These are phyloP conservation scores for Canavalia ensiformis DNA, from an alignment of 306 rosid species.

Conservation along the genomic window DNA sequence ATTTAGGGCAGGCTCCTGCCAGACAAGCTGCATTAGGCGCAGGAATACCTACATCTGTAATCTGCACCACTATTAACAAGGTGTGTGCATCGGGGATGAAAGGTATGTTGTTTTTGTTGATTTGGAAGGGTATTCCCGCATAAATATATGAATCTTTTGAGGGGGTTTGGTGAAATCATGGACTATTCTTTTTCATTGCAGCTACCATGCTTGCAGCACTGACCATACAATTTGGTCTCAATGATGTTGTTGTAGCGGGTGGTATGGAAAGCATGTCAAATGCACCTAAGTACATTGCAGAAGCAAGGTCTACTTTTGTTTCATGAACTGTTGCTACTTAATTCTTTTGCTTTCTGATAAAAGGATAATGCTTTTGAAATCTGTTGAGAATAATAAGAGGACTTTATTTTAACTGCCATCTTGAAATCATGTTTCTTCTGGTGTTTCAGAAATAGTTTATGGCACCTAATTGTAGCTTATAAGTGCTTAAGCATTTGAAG, in stretches of 20 bases:
- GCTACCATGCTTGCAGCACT: slow-evolving; percentile 94
- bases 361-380: slow-evolving; percentile 32
- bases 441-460: not conserved
- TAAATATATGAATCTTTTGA: not conserved
- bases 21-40: slow-evolving; percentile 96
- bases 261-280: slow-evolving; percentile 99
- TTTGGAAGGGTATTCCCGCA: slow-evolving; percentile 11
- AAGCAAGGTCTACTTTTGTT: slow-evolving; percentile 67
- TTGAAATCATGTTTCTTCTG: slow-evolving; percentile 18
- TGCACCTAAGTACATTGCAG: slow-evolving; percentile 82
- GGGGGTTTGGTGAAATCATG: slow-evolving; percentile 2
- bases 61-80: slow-evolving; percentile 94
- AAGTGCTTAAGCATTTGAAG: slow-evolving; percentile 37
- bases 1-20: slow-evolving; percentile 97
- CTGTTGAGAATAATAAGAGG: slow-evolving; percentile 15
- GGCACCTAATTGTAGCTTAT: slow-evolving; percentile 14
- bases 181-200: slow-evolving; percentile 50
- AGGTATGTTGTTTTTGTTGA: slow-evolving; percentile 56
- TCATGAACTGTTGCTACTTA: slow-evolving; percentile 15
- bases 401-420: slow-evolving; percentile 21
- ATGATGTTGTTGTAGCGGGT: slow-evolving; percentile 83
- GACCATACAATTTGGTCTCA: slow-evolving; percentile 73
- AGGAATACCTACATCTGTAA: slow-evolving; percentile 78
- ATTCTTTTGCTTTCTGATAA: not conserved
- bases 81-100: slow-evolving; percentile 94